These are phyloP conservation scores for Pleurotus djamor DNA, from an alignment of 768 basidiomycete species.

Conservation along the genomic window DNA sequence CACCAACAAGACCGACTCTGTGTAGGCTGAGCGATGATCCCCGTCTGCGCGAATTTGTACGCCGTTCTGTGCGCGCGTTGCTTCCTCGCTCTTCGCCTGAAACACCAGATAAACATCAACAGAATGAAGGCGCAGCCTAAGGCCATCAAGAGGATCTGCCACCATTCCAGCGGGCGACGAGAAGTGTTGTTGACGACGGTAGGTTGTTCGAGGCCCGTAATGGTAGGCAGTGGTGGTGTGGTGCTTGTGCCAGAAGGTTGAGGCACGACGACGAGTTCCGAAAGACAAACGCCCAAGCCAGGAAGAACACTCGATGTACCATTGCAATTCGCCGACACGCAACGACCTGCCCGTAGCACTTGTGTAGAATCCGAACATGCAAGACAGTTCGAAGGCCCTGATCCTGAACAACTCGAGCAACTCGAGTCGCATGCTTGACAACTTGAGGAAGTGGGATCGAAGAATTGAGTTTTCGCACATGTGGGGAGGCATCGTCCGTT, in stretches of 20 bases:
- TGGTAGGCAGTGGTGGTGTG: conserved; percentile 42
- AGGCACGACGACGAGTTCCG: conserved; percentile 62
- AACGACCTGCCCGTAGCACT: conserved; percentile 49
- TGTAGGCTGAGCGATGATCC: conserved; percentile 34
- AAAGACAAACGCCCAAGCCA: conserved; percentile 65
- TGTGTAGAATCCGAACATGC: conserved; percentile 49
- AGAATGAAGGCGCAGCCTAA: conserved; percentile 80
- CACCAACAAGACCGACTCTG: conserved; percentile 44
- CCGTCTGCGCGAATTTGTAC: conserved; percentile 56
- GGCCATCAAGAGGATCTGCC: conserved; percentile 82
- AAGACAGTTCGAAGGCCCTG: conserved; percentile 52
- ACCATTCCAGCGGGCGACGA: conserved; percentile 55
- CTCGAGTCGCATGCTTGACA: conserved; percentile 70
- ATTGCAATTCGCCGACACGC: conserved; percentile 40
- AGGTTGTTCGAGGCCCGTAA: conserved; percentile 56
- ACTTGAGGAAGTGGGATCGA: conserved; percentile 57
- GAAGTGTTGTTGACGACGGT: conserved; percentile 20
- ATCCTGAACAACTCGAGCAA: conserved; percentile 61
- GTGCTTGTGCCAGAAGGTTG: conserved; percentile 44
- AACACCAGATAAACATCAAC: conserved; percentile 58
- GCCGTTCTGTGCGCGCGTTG: conserved; percentile 67
- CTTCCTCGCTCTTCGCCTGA: conserved; percentile 67
- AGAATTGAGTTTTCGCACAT: conserved; percentile 67
- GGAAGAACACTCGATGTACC: conserved; percentile 36
- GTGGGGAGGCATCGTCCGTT: conserved; percentile 77